phyloP scores from a whole-genome alignment of 805 yeast species.

The Wickerhamomyces bovis region DNA sequence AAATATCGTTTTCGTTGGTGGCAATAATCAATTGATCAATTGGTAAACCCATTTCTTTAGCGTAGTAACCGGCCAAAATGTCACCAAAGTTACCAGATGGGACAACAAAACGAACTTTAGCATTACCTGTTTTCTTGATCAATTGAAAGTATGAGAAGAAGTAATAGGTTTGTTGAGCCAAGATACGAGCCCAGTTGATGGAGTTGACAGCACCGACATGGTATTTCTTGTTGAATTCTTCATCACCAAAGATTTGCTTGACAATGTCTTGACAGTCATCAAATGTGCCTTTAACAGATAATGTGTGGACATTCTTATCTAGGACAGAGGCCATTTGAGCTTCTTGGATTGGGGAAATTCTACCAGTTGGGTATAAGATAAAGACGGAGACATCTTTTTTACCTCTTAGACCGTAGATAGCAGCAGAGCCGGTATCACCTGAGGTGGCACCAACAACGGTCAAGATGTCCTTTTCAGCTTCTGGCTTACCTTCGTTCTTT shows the following conservation, averaged over 20 bases:
- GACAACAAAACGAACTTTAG: conserved; percentile 75
- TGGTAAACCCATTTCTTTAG: conserved; percentile 93
- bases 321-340: conserved; percentile 97
- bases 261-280: conserved; percentile 98
- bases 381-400: conserved; percentile 97
- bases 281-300: conserved; percentile 92
- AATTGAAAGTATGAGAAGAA: conserved; percentile 86
- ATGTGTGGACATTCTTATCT: conserved; percentile 88
- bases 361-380: conserved; percentile 93
- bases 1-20: conserved; percentile 91
- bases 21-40: conserved; percentile 83
- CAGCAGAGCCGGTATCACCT: conserved; percentile 99
- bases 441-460: conserved; percentile 99
- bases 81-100: conserved; percentile 99
- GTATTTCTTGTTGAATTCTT: conserved; percentile 78
- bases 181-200: conserved; percentile 97
- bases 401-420: conserved; percentile 95
- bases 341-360: conserved; percentile 97
- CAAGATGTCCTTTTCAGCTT: conserved; percentile 63
- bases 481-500: conserved; percentile 50
- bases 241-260: conserved; percentile 87
- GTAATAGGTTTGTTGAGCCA: conserved; percentile 96
- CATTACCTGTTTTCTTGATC: conserved; percentile 32
- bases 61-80: conserved; percentile 93
- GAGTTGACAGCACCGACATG: conserved; percentile 98